Percentiles rank a stretch among this genome's conserved stretches.
Conservation (phyloP, 495 filamentous ascomycete genomes). For the Aspergillus sclerotiicarbonarius region DNA sequence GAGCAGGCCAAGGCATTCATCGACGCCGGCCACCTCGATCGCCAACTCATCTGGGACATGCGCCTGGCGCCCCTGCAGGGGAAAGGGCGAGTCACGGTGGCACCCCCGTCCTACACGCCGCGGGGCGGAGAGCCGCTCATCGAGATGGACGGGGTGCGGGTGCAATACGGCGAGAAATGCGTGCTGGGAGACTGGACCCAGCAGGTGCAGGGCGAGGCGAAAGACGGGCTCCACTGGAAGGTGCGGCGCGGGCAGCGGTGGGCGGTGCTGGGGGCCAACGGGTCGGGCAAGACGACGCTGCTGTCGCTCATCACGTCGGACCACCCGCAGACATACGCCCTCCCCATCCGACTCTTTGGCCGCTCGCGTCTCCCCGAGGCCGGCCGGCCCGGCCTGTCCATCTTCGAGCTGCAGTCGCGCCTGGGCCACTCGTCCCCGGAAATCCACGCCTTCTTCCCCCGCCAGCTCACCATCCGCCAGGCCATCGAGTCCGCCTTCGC, state of each 20-base stretch:
- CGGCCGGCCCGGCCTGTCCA: slow-evolving; percentile 72
- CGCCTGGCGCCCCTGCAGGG: slow-evolving; percentile 3
- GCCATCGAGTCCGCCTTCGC: slow-evolving; percentile 83
- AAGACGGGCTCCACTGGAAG: slow-evolving; percentile 73
- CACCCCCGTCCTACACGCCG: not conserved
- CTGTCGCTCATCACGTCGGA: slow-evolving; percentile 91
- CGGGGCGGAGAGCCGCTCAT: slow-evolving; percentile 62
- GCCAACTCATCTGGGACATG: slow-evolving; percentile 32
- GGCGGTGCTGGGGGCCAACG: slow-evolving; percentile 91
- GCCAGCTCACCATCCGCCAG: slow-evolving; percentile 68
- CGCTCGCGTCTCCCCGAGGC: slow-evolving; percentile 72
- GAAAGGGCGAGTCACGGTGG: not conserved
- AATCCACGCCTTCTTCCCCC: slow-evolving; percentile 89
- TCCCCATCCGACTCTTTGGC: slow-evolving; percentile 82
- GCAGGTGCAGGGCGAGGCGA: slow-evolving; percentile 39
- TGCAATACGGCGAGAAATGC: slow-evolving; percentile 74
- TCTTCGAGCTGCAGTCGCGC: slow-evolving; percentile 87
- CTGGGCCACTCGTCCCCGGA: slow-evolving; percentile 93
- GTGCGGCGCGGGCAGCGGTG: slow-evolving; percentile 81
- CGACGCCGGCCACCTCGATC: slow-evolving; percentile 29
- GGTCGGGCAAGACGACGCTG: slow-evolving; percentile 80
- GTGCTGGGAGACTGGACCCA: slow-evolving; percentile 80
- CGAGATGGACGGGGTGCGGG: slow-evolving; percentile 78
- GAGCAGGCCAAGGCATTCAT: slow-evolving; percentile 15
- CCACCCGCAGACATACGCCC: slow-evolving; percentile 89